Percentiles rank a stretch among this genome's conserved stretches.
Evolutionary conservation across 2,329 filamentous ascomycete species (phyloP).

Genomic region (Anthostomella pinea): DNA sequence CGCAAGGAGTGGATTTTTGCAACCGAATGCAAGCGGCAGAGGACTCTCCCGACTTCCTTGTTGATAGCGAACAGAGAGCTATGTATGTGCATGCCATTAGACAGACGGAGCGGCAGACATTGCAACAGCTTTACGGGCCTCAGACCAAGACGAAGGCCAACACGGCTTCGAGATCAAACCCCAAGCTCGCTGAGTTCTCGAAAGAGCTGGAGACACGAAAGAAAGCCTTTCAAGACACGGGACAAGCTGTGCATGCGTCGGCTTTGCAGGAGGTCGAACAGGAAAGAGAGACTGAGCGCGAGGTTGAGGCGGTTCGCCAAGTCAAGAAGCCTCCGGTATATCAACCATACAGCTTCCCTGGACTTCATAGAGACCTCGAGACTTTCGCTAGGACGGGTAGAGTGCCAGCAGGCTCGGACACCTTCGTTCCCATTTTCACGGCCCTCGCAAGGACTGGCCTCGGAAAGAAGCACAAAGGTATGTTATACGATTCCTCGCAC

Average conservation of each 20-base stretch:
- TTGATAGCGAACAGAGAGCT: constrained; percentile 30
- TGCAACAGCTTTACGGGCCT: constrained; percentile 56
- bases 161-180: constrained; percentile 22
- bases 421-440: constrained; percentile 40
- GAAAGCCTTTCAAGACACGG: constrained; percentile 32
- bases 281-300: constrained; percentile 57
- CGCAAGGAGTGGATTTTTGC: constrained; percentile 61
- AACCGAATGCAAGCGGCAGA: constrained; percentile 48
- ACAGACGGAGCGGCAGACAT: constrained; percentile 53
- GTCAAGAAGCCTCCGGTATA: constrained; percentile 45
- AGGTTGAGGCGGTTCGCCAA: constrained; percentile 57
- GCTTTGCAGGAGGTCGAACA: constrained; percentile 59
- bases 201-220: constrained; percentile 33
- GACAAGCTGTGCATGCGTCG: constrained; percentile 44
- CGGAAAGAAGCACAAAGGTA: constrained; percentile 35
- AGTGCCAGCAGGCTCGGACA: constrained; percentile 34
- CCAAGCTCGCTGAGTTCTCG: constrained; percentile 23
- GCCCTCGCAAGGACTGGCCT: constrained; percentile 36
- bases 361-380: constrained; percentile 46
- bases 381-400: constrained; percentile 45
- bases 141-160: constrained; percentile 14
- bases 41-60: constrained; percentile 41
- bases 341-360: constrained; percentile 38
- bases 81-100: constrained; percentile 44
- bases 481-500: too few relatives aligned